Evolutionary conservation across 1,139 yeast genomes (phyloP).

Genomic region (Geotrichum reessii): DNA sequence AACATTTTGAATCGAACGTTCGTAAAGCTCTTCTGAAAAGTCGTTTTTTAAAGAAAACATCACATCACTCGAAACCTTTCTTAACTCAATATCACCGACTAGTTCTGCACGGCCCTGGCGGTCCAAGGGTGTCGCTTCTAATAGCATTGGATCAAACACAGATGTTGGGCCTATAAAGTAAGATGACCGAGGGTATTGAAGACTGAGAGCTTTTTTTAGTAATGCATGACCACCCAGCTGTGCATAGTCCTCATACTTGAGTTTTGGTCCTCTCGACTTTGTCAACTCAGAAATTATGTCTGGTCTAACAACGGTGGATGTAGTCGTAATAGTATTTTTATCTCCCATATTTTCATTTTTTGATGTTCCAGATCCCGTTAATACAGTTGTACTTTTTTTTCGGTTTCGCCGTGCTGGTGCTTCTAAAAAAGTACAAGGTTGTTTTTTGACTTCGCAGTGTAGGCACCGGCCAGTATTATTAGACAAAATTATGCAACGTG

Average conservation of each 20-base stretch:
- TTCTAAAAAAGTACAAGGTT: slow-evolving; percentile 37
- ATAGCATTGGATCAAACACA: slow-evolving; percentile 33
- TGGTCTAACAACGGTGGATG: slow-evolving; percentile 1
- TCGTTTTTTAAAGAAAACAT: slow-evolving; percentile 37
- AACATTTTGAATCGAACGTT: slow-evolving; percentile 29
- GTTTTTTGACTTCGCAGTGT: slow-evolving; percentile 34
- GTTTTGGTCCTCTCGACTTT: slow-evolving; percentile 26
- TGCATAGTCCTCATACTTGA: slow-evolving; percentile 35
- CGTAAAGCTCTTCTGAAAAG: slow-evolving; percentile 24
- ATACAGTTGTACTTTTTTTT: slow-evolving; percentile 13
- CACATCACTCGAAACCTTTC: slow-evolving; percentile 35
- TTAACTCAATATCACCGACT: slow-evolving; percentile 33
- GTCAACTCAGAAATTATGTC: slow-evolving; percentile 8
- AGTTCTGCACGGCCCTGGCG: slow-evolving; percentile 34
- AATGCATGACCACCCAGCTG: slow-evolving; percentile 37
- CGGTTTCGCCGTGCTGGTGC: slow-evolving; percentile 28
- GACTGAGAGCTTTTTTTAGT: slow-evolving; percentile 37
- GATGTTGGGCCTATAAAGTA: slow-evolving; percentile 38
- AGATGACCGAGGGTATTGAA: slow-evolving; percentile 40
- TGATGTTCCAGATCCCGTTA: slow-evolving; percentile 4
- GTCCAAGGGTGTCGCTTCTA: slow-evolving; percentile 32
- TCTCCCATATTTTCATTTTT: slow-evolving; percentile 15
- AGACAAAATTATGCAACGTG: slow-evolving; percentile 36
- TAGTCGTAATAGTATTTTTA: slow-evolving; percentile 12
- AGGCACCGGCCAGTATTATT: slow-evolving; percentile 33